Evolutionary conservation across 768 basidiomycete species (phyloP).

Genomic region (Strobilomyces echinocephalus): DNA sequence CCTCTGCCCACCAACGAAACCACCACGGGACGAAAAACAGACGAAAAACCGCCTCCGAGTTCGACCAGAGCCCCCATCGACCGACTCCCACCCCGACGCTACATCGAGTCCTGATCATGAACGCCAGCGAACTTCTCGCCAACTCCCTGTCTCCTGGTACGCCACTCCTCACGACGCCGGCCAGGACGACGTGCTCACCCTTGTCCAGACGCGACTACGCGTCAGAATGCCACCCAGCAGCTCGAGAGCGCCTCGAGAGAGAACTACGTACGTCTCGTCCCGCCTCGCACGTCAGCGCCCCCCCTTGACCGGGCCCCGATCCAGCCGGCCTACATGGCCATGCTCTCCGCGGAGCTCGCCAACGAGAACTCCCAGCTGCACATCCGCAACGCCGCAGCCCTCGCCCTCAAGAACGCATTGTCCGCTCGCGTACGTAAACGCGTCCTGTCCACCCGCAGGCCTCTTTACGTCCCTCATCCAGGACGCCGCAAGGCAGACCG

Average conservation of each 20-base stretch:
- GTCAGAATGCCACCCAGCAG: conserved; percentile 87
- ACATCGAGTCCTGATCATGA: conserved; percentile 54
- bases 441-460: conserved; percentile 11
- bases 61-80: conserved; percentile 16
- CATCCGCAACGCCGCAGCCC: conserved; percentile 91
- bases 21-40: background rate
- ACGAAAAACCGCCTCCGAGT: conserved; percentile 4
- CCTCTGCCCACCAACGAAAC: conserved; percentile 21
- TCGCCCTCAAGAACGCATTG: conserved; percentile 94
- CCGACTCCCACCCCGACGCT: conserved; percentile 22
- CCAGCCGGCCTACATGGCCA: conserved; percentile 89
- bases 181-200: conserved; percentile 28
- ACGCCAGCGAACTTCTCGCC: conserved; percentile 84
- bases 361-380: conserved; percentile 67
- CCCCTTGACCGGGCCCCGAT: conserved; percentile 19
- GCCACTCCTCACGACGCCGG: conserved; percentile 34
- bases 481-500: conserved; percentile 71
- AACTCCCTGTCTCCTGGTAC: conserved; percentile 89
- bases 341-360: conserved; percentile 80
- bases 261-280: conserved; percentile 75
- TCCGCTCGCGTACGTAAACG: conserved; percentile 72
- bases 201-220: conserved; percentile 73
- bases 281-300: background rate
- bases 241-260: conserved; percentile 82
- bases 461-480: conserved; percentile 33